Evolutionary conservation across 148 eudicot species (phyloP), one percentile per base, ranked within the genome.

Genomic region (Drosera capensis): DNA sequence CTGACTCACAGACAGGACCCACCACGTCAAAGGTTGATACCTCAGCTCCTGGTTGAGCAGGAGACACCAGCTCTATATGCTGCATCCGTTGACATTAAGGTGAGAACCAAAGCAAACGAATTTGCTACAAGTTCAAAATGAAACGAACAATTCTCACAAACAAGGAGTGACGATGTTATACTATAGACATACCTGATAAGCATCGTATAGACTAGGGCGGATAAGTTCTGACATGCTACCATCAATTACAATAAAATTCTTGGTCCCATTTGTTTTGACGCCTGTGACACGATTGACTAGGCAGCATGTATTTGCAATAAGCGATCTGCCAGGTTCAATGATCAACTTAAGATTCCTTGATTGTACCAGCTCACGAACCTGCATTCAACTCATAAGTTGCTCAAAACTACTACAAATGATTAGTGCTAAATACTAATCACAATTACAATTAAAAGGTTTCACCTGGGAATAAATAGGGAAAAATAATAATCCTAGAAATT

Each of bases 171-270:
- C n/a, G n/a, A n/a, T n/a, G n/a, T n/a, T n/a, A n/a, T n/a, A n/a
- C n/a, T n/a, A n/a, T n/a, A n/a, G n/a, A n/a, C n/a, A n/a, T 62
- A 85, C 99, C 68, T 90, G 99, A 64, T 86, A 86, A 58, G 93
- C 93, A 54, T 49, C 96, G 51, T 90, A 85, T 3, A 90, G 79
- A 72, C 99, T 90, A 1, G 99, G 99, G 25, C 94, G 88, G 34
- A 90, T 90, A 56, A 90, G 85, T 61, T 85, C 99, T 36, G 99
- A 75, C 99, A 90, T 85, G 74, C 99, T 90, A 19, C 99, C 99
- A 68, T 81, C 99, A 53, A 90, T 61, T 50, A 90, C 99, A 34
- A 90, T 46, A 39, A 81, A 85, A 46, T 78, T 90, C 25, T 85
- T 90, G 7, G 99, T 73, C 35, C 99, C 94, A 41, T 90, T 90